Evolutionary conservation across 129 eudicot genomes (phyloP).

Genomic region (Scalesia atractyloides): DNA sequence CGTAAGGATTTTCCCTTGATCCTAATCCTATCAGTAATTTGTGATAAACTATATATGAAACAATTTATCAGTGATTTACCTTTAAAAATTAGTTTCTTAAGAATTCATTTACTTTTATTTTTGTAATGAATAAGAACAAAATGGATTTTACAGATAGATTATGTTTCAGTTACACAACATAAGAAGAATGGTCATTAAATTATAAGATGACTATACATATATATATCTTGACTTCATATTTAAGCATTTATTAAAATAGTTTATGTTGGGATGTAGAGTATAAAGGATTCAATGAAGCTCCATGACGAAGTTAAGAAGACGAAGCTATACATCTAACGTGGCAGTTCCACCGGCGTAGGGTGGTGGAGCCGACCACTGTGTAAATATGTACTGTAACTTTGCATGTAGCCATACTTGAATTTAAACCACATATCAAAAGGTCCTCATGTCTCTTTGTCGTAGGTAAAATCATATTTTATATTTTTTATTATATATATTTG

Average conservation of each 20-base stretch:
- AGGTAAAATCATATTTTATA: slow-evolving; percentile 9
- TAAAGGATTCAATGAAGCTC: slow-evolving; percentile 27
- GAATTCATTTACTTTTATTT: not conserved
- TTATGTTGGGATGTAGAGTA: not conserved
- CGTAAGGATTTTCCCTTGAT: too few species aligned
- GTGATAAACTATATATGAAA: too few species aligned
- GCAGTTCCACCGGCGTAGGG: slow-evolving; percentile 39
- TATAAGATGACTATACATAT: too few species aligned
- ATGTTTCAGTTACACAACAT: too few species aligned
- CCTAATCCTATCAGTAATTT: too few species aligned
- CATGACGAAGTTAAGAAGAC: not conserved
- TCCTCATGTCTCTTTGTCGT: slow-evolving; percentile 26
- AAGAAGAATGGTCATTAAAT: too few species aligned
- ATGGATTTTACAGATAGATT: not conserved
- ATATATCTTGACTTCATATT: too few species aligned
- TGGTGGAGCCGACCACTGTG: slow-evolving; percentile 27
- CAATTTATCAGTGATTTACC: not conserved
- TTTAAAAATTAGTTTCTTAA: not conserved
- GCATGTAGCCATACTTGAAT: slow-evolving; percentile 38
- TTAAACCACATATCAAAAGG: slow-evolving; percentile 16
- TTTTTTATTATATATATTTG: not conserved
- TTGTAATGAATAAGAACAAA: not conserved
- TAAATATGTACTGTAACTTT: slow-evolving; percentile 24
- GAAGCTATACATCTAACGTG: slow-evolving; percentile 11
- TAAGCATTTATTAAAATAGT: not conserved